These are phyloP conservation scores for Pigoraptor vietnamica DNA, from an alignment of 78 protist species.

Conservation along the genomic window DNA sequence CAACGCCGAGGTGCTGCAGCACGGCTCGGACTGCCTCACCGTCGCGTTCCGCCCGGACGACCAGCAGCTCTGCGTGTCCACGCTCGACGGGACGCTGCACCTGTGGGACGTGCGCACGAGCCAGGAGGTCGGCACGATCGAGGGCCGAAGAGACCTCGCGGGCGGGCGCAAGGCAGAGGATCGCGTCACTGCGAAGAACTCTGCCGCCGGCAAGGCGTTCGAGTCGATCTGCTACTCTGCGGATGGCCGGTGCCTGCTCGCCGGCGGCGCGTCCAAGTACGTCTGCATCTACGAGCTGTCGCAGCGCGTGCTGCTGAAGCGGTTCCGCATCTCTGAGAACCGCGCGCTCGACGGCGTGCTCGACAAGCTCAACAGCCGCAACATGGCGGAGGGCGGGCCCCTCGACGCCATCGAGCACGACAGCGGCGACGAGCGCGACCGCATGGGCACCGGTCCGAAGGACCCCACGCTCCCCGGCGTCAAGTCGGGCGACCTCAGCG, in stretches of 20 bases:
- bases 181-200: constrained; percentile 9
- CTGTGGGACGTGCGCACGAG: constrained; percentile 39
- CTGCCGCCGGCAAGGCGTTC: constrained; percentile 32
- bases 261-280: constrained; percentile 75
- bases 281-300: constrained; percentile 76
- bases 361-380: constrained; percentile 38
- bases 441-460: not conserved
- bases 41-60: constrained; percentile 76
- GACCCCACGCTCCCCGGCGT: constrained; percentile 59
- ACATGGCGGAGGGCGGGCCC: constrained; percentile 15
- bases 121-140: constrained; percentile 52
- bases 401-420: constrained; percentile 25
- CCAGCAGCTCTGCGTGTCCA: constrained; percentile 23
- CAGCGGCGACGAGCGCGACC: constrained; percentile 30
- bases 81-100: constrained; percentile 47
- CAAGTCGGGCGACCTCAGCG: constrained; percentile 38
- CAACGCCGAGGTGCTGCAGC: constrained; percentile 32
- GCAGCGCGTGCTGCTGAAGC: constrained; percentile 38
- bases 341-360: constrained; percentile 69
- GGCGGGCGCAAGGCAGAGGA: constrained; percentile 37
- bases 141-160: constrained; percentile 32
- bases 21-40: constrained; percentile 44
- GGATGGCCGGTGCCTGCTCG: constrained; percentile 69
- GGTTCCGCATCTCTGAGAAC: constrained; percentile 9
- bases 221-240: constrained; percentile 60